A percentile compares a stretch with the other conserved stretches of the same genome.
Conservation (phyloP, 495 filamentous ascomycete genomes). For the Filosporella fistucella region DNA sequence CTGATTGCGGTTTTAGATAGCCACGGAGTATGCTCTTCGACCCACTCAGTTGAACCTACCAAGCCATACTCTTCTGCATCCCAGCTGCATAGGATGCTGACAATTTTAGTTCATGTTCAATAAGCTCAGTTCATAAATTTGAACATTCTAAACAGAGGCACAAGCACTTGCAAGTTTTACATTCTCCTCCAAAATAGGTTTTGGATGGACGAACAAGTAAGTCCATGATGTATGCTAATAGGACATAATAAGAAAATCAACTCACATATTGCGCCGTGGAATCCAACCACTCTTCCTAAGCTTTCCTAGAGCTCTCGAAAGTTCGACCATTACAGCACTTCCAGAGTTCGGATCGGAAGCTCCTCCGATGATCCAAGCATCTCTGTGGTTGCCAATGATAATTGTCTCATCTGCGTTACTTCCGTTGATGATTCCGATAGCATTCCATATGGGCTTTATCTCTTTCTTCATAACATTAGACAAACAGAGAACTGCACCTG, state of each 20-base stretch:
- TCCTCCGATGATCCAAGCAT: constrained; percentile 87
- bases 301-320: constrained; percentile 73
- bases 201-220: no score
- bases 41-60: constrained; percentile 87
- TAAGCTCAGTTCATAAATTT: background rate
- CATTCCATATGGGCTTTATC: constrained; percentile 86
- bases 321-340: constrained; percentile 81
- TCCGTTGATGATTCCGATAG: constrained; percentile 91
- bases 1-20: constrained; percentile 62
- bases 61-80: constrained; percentile 90
- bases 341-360: constrained; percentile 83
- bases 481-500: constrained; percentile 63
- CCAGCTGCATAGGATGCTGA: constrained; percentile 77
- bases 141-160: no score
- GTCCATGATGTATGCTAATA: no score
- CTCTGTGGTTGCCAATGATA: constrained; percentile 86
- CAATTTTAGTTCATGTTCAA: background rate
- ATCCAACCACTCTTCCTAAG: constrained; percentile 75
- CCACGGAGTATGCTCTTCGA: constrained; percentile 94
- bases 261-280: constrained; percentile 70
- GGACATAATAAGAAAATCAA: background rate
- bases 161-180: no score
- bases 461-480: constrained; percentile 81
- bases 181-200: no score
- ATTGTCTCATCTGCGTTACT: constrained; percentile 77